Conservation (phyloP, 805 yeast genomes). For the Nematodospora valgi region DNA sequence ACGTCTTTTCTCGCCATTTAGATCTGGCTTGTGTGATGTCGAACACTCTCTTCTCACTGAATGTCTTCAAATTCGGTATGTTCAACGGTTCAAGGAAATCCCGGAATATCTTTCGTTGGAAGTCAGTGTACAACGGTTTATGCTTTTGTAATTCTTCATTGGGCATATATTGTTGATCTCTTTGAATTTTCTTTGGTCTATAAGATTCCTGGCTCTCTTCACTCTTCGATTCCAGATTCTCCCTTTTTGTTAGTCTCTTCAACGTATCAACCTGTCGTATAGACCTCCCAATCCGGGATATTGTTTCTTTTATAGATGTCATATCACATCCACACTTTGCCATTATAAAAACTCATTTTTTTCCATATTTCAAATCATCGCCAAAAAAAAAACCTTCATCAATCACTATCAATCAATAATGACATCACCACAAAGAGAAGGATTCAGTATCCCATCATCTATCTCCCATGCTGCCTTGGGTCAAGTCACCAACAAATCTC, state of each 20-base stretch:
- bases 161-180: too few relatives aligned
- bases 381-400: conserved; percentile 1
- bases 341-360: background rate
- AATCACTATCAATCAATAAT: conserved; percentile 14
- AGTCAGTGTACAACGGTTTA: too few relatives aligned
- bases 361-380: conserved; percentile 1
- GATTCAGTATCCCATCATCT: conserved; percentile 78
- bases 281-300: conserved; percentile 30
- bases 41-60: conserved; percentile 22
- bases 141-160: too few relatives aligned
- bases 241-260: conserved; percentile 1
- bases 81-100: conserved; percentile 34
- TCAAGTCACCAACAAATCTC: conserved; percentile 56
- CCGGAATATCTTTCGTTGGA: conserved; percentile 22
- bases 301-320: conserved; percentile 32
- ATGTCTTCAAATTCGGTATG: conserved; percentile 31
- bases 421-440: conserved; percentile 70
- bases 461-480: conserved; percentile 79
- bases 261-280: conserved; percentile 23
- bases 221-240: background rate
- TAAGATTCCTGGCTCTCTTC: background rate
- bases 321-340: conserved; percentile 11
- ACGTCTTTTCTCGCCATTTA: conserved; percentile 22
- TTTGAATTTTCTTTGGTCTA: background rate
- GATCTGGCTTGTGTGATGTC: conserved; percentile 21